Conservation (phyloP, 2,329 filamentous ascomycete species). For the Cladosporium colombiae region DNA sequence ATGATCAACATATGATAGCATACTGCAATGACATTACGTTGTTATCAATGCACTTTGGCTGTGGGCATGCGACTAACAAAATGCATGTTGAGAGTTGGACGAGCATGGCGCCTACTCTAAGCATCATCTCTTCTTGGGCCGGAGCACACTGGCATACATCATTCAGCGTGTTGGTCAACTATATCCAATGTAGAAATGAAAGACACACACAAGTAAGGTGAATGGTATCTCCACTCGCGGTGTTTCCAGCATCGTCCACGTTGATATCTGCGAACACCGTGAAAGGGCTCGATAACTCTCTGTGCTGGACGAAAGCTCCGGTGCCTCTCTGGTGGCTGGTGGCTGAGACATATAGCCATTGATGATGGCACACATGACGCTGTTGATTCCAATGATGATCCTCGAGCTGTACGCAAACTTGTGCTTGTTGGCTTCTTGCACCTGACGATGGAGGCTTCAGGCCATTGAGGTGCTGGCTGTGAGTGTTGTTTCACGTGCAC, state of each 20-base stretch:
- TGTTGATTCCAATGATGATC: not conserved
- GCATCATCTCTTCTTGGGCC: not conserved
- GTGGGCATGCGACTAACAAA: not conserved
- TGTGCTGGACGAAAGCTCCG: no score
- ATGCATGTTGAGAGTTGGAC: not conserved
- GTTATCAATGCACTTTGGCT: not conserved
- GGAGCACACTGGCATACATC: not conserved
- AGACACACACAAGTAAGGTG: not conserved
- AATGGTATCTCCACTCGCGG: not conserved
- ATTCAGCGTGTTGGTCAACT: not conserved
- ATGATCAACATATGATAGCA: not conserved
- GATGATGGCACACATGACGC: not conserved
- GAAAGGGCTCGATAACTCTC: no score
- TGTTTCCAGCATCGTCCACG: not conserved
- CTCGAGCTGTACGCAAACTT: not conserved
- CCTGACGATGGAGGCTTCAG: not conserved
- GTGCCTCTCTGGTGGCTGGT: no score
- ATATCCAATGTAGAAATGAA: not conserved
- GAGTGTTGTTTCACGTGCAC: not conserved
- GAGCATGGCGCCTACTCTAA: not conserved
- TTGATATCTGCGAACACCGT: not conserved
- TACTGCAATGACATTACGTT: not conserved
- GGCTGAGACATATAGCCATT: no score
- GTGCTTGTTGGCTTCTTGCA: not conserved
- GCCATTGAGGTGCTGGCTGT: conserved; percentile 7